Conservation (phyloP, 768 basidiomycete genomes). For the Macrolepiota fuliginosa region DNA sequence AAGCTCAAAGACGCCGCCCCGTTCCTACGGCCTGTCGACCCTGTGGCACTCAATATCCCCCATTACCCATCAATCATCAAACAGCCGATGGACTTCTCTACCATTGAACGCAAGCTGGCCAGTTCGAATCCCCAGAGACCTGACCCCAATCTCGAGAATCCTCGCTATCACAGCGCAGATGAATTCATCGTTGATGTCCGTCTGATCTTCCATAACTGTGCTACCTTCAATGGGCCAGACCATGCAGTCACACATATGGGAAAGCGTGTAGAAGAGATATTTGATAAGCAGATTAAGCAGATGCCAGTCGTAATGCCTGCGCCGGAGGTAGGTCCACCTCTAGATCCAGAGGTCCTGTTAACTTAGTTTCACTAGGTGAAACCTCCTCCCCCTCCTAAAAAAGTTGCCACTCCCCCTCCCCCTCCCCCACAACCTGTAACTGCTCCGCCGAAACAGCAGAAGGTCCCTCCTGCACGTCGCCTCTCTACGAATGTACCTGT, state of each 20-base stretch:
- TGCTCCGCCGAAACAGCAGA: constrained; percentile 43
- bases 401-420: constrained; percentile 37
- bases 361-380: constrained; percentile 29
- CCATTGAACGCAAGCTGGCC: constrained; percentile 83
- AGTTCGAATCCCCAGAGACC: constrained; percentile 80
- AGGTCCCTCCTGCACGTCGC: constrained; percentile 52
- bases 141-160: constrained; percentile 64
- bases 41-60: constrained; percentile 77
- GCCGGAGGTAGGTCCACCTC: constrained; percentile 52
- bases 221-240: constrained; percentile 91
- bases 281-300: constrained; percentile 86
- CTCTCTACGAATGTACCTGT: constrained; percentile 80
- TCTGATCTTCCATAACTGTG: constrained; percentile 84
- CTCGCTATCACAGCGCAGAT: constrained; percentile 73
- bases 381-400: constrained; percentile 43
- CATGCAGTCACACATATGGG: constrained; percentile 80
- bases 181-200: constrained; percentile 87
- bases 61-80: constrained; percentile 88
- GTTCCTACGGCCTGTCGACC: constrained; percentile 88
- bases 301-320: constrained; percentile 59
- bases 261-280: constrained; percentile 76
- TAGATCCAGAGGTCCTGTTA: constrained; percentile 4
- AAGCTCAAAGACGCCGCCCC: constrained; percentile 80
- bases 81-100: constrained; percentile 91
- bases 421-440: constrained; percentile 38